phyloP scores from a whole-genome alignment of 2,329 filamentous ascomycete species.

The Cyphellophora attinorum region DNA sequence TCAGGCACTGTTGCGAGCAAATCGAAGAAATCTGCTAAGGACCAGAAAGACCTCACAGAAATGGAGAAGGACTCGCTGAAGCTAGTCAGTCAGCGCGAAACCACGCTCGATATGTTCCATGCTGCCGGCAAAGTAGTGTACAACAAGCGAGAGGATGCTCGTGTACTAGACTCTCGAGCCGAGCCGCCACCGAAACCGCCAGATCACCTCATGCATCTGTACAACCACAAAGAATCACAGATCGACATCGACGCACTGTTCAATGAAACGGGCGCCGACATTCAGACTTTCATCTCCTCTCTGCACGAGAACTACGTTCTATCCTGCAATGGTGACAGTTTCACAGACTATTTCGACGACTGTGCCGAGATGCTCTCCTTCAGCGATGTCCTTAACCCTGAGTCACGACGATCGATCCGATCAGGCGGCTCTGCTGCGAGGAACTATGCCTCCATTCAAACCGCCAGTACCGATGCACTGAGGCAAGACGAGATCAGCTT shows the following conservation, averaged over 20 bases:
- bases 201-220: conserved; percentile 45
- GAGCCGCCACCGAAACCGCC: conserved; percentile 45
- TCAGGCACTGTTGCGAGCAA: conserved; percentile 63
- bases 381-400: conserved; percentile 72
- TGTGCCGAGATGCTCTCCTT: conserved; percentile 83
- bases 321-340: conserved; percentile 63
- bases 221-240: conserved; percentile 53
- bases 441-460: conserved; percentile 30
- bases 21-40: conserved; percentile 45
- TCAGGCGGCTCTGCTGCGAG: conserved; percentile 12
- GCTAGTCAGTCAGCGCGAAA: conserved; percentile 75
- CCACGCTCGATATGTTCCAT: conserved; percentile 88
- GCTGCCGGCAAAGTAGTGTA: conserved; percentile 93
- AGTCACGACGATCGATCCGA: conserved; percentile 34
- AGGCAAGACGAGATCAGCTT: conserved; percentile 93
- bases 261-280: conserved; percentile 88
- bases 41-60: conserved; percentile 54
- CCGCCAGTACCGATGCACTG: conserved; percentile 61
- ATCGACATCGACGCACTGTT: conserved; percentile 68
- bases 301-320: conserved; percentile 88
- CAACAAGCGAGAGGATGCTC: conserved; percentile 68
- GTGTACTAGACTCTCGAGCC: conserved; percentile 21
- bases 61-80: conserved; percentile 72
- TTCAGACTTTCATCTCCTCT: conserved; percentile 77
- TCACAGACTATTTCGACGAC: conserved; percentile 70